Percentiles rank a stretch among this genome's conserved stretches.
Conservation (phyloP, 164 flowering plant species). For the Aristolochia californica region DNA sequence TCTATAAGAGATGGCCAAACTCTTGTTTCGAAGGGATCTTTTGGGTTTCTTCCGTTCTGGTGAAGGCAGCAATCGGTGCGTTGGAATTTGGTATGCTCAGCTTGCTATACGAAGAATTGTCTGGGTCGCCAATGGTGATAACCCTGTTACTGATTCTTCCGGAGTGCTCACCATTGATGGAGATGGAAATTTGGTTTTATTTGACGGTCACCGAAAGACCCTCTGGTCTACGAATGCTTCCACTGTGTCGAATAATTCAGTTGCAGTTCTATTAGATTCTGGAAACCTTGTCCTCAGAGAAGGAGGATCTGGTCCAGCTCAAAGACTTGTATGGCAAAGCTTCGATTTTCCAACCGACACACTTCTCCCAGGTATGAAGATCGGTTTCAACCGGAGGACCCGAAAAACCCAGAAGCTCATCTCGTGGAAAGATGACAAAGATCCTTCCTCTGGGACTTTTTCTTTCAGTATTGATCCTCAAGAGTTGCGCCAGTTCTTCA, state of each 20-base stretch:
- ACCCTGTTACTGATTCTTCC: conserved; percentile 3
- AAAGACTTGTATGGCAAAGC: conserved; percentile 21
- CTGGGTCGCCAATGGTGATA: conserved; percentile 15
- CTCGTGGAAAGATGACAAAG: conserved; percentile 26
- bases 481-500: conserved; percentile 5
- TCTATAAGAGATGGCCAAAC: neutral
- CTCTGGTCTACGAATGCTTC: conserved; percentile 1
- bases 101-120: neutral
- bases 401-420: conserved; percentile 9
- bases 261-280: conserved; percentile 11
- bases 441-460: conserved; percentile 24
- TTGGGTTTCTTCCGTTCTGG: conserved; percentile 6
- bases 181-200: conserved; percentile 7
- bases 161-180: neutral
- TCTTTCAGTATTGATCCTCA: conserved; percentile 7
- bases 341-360: conserved; percentile 27
- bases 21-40: conserved; percentile 1
- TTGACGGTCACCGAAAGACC: neutral
- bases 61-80: neutral
- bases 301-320: neutral
- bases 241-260: neutral
- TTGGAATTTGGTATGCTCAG: conserved; percentile 12
- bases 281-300: conserved; percentile 18
- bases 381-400: conserved; percentile 9
- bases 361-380: conserved; percentile 17